Evolutionary conservation across 257 asterid genomes (phyloP).

Genomic region (Craterostigma plantagineum): DNA sequence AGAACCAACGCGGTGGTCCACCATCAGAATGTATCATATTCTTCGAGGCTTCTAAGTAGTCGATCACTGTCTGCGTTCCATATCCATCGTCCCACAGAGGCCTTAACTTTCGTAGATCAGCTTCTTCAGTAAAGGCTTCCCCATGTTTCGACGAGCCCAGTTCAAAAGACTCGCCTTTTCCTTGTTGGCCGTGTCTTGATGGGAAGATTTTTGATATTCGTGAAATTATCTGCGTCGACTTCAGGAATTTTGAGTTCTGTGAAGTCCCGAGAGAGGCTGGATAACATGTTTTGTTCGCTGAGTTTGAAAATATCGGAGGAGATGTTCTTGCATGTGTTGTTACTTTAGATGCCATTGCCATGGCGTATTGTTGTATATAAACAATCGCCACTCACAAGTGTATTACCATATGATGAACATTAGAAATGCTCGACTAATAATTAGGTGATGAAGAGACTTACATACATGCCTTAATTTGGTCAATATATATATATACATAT

Average conservation of each 20-base stretch:
- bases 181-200: neutral
- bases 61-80: constrained; percentile 29
- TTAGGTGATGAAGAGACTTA: no score
- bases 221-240: neutral
- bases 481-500: no score
- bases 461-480: no score
- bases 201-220: neutral
- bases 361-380: constrained; percentile 5
- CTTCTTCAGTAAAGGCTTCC: constrained; percentile 1
- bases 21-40: constrained; percentile 18
- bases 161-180: neutral
- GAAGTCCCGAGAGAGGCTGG: constrained; percentile 7
- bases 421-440: no score
- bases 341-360: constrained; percentile 5
- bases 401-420: no score
- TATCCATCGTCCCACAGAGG: constrained; percentile 50
- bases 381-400: no score
- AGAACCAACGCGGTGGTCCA: constrained; percentile 54
- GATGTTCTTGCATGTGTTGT: constrained; percentile 3
- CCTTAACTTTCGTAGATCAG: constrained; percentile 16
- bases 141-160: neutral
- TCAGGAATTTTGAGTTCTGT: neutral
- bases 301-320: constrained; percentile 8
- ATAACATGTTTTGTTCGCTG: constrained; percentile 1
- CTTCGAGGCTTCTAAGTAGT: constrained; percentile 27